phyloP scores from a whole-genome alignment of 345 rosid species.

The Luvunga scandens region DNA sequence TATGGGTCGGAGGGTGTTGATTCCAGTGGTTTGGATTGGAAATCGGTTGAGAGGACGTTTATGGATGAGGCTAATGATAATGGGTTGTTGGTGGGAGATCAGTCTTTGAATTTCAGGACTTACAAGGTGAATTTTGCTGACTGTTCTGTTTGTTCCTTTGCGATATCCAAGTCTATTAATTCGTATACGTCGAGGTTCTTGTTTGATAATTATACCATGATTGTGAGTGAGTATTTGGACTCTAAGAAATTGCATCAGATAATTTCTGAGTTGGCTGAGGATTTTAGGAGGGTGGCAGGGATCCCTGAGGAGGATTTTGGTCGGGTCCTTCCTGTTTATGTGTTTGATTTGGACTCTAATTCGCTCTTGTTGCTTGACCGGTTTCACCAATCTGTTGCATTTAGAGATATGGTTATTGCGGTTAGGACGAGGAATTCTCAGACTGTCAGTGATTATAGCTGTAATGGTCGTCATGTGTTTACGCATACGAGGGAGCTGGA shows the following conservation, averaged over 20 bases:
- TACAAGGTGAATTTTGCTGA: constrained; percentile 57
- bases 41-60: constrained; percentile 57
- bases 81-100: constrained; percentile 78
- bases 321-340: constrained; percentile 85
- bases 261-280: constrained; percentile 74
- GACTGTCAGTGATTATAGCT: constrained; percentile 90
- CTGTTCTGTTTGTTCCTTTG: constrained; percentile 82
- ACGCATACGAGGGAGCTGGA: constrained; percentile 77
- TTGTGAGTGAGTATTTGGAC: constrained; percentile 94
- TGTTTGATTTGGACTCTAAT: constrained; percentile 81
- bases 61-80: constrained; percentile 62
- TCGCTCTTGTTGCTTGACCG: constrained; percentile 74
- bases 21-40: constrained; percentile 70
- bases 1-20: constrained; percentile 59
- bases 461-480: constrained; percentile 90
- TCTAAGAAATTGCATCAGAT: constrained; percentile 88
- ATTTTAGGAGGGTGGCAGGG: constrained; percentile 70
- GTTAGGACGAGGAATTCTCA: constrained; percentile 84
- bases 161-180: constrained; percentile 69
- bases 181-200: constrained; percentile 94
- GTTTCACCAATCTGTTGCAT: constrained; percentile 86
- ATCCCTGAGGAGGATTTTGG: constrained; percentile 71
- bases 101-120: constrained; percentile 60
- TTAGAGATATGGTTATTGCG: constrained; percentile 90
- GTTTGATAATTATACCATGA: constrained; percentile 93